These are phyloP conservation scores for Aspergillus sp. DNA, from an alignment of 2,329 filamentous ascomycete species.

Conservation along the genomic window DNA sequence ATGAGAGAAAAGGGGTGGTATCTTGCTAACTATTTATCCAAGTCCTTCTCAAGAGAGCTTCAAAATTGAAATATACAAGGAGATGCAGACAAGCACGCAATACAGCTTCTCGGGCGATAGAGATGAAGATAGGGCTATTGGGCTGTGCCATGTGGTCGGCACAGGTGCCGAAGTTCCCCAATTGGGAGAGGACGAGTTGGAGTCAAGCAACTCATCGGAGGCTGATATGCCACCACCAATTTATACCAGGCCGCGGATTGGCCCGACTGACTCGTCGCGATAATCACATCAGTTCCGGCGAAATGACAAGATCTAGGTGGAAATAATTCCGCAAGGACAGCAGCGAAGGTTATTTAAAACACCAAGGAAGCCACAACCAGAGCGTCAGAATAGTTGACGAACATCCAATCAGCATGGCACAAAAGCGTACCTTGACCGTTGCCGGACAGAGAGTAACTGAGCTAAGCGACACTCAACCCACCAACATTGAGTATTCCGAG, in stretches of 20 bases:
- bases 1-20: no score
- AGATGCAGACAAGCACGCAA: background rate
- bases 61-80: no score
- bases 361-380: background rate
- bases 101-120: background rate
- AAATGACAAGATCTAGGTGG: background rate
- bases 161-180: background rate
- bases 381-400: background rate
- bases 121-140: background rate
- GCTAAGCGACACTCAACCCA: background rate
- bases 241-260: background rate
- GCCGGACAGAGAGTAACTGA: background rate
- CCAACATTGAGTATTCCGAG: background rate
- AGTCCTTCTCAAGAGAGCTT: no score
- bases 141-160: background rate
- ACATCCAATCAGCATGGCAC: background rate
- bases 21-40: background rate
- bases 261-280: background rate
- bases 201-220: background rate
- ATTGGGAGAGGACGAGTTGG: background rate
- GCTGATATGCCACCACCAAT: background rate
- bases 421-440: background rate
- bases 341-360: background rate
- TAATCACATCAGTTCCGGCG: background rate
- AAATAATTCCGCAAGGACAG: background rate